Base-by-base conservation (phyloP, 2,329 filamentous ascomycete genomes). In the Aspergillus puulaauensis region DNA sequence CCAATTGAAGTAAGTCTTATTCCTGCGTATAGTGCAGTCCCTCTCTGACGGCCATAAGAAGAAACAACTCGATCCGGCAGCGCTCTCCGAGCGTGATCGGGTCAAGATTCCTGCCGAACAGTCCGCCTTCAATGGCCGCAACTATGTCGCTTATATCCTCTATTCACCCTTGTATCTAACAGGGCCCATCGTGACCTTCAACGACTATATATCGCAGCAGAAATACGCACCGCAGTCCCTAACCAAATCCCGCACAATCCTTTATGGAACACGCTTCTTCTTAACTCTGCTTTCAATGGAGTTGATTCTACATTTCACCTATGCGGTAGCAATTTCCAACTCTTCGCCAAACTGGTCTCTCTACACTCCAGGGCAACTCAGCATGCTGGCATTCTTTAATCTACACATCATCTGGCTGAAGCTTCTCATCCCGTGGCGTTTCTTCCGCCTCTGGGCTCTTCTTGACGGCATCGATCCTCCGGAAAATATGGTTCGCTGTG, bases 341-440 rank as follows among this genome's bases (percentile, higher is more conserved):
- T 83, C 88, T 2, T 81, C 83, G 19, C 92, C 93, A 0, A 80
- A 87, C 61, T 99, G 95, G 95, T 80, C 81, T 27, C 79, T 86
- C 23, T 98, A 97, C 78, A 90, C 91, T 0, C 88, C 95, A 0
- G 88, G 90, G 45, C 91, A 99, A 73, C 85, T 99, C 44, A 90
- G 86, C 69, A 87, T 99, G 79, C 83, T 99, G 12, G 95, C 91
- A 39, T 97, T 90, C 79, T 96, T 98, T 81, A 97, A 97, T 75
- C 86, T 99, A 12, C 91, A 96, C 77, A 86, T 97, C 71, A 96
- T 99, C 73, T 99, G 96, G 96, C 83, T 99, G 47, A 99, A 99
- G 74, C 86, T 99, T 1, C 86, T 99, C 4, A 86, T 99, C 7
- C 95, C 95, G 1, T 99, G 93, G 93, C 90, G 95, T n/a, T 89